These are phyloP conservation scores for Solanum corneliomulleri DNA, from an alignment of 257 asterid genomes.

Conservation along the genomic window DNA sequence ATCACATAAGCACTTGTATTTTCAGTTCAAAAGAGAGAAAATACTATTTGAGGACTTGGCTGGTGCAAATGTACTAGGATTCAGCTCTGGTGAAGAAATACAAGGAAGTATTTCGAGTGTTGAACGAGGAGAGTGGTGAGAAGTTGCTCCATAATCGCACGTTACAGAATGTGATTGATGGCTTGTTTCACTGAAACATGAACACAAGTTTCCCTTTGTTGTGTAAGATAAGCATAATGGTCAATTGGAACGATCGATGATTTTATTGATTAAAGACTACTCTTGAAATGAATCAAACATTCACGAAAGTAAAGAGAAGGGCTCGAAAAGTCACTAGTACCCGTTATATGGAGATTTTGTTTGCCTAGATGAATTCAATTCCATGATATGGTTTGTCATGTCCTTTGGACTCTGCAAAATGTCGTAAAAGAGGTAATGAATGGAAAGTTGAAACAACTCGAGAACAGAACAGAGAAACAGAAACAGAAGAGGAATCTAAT, in stretches of 20 bases:
- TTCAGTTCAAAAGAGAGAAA: neutral
- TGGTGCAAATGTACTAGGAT: constrained; percentile 4
- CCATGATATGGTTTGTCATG: constrained; percentile 15
- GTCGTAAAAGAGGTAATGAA: constrained; percentile 15
- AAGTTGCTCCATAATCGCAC: constrained; percentile 12
- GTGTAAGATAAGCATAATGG: neutral
- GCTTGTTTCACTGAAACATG: constrained; percentile 23
- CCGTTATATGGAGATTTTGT: constrained; percentile 20
- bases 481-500: neutral
- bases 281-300: neutral
- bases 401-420: constrained; percentile 20
- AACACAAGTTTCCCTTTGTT: neutral
- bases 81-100: constrained; percentile 24
- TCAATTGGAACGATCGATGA: neutral
- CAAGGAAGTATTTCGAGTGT: constrained; percentile 36
- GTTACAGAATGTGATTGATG: constrained; percentile 19
- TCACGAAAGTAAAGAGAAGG: neutral
- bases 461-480: neutral
- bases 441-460: neutral
- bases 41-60: constrained; percentile 9
- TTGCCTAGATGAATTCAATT: constrained; percentile 13
- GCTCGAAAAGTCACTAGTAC: constrained; percentile 6
- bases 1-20: neutral
- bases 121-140: constrained; percentile 51
- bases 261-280: neutral